Conservation (phyloP, 192 early-diverging fungal species). For the Backusella circina region DNA sequence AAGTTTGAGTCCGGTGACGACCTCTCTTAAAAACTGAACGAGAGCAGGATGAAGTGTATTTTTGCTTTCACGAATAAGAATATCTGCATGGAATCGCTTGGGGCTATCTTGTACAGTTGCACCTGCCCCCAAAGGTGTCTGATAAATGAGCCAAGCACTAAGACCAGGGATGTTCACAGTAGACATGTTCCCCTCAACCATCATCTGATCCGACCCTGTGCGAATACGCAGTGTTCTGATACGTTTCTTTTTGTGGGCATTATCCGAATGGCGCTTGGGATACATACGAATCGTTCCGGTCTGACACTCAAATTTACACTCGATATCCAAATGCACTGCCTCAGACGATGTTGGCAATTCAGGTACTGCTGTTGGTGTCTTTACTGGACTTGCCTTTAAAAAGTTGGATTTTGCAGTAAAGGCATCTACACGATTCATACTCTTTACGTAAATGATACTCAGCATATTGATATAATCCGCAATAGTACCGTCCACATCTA, state of each 20-base stretch:
- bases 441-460: constrained; percentile 56
- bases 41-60: constrained; percentile 70
- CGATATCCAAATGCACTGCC: constrained; percentile 41
- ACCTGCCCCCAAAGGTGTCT: constrained; percentile 41
- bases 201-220: neutral
- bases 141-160: constrained; percentile 43
- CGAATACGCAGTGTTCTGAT: constrained; percentile 8
- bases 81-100: constrained; percentile 53
- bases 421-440: constrained; percentile 51
- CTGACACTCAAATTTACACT: constrained; percentile 46
- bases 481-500: constrained; percentile 67
- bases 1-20: constrained; percentile 59
- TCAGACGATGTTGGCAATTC: constrained; percentile 7
- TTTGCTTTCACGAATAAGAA: constrained; percentile 64
- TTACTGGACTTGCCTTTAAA: neutral
- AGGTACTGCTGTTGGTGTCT: neutral
- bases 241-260: constrained; percentile 22
- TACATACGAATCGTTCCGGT: constrained; percentile 48
- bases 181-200: constrained; percentile 38
- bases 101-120: constrained; percentile 21
- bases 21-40: constrained; percentile 66
- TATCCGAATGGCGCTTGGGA: constrained; percentile 42
- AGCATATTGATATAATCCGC: constrained; percentile 63
- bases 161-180: constrained; percentile 52
- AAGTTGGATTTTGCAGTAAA: constrained; percentile 37